These are phyloP conservation scores for Serendipita sp. DNA, from an alignment of 768 basidiomycete genomes.

Conservation along the genomic window DNA sequence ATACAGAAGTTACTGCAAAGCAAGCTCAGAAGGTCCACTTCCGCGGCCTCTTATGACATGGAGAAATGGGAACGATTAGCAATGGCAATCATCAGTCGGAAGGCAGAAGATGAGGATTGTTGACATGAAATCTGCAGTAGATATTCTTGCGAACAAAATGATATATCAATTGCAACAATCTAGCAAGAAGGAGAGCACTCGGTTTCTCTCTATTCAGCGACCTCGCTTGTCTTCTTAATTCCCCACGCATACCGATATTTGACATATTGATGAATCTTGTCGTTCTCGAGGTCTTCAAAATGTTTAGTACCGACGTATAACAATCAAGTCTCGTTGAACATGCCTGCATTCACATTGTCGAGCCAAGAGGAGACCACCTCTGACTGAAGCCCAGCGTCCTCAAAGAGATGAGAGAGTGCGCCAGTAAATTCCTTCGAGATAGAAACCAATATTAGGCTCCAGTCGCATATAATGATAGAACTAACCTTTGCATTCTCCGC, in stretches of 20 bases:
- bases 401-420: not conserved
- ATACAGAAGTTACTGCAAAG: slow-evolving; percentile 32
- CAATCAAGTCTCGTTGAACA: too few species aligned
- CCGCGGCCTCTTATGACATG: not conserved
- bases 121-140: too few species aligned
- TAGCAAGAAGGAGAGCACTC: too few species aligned
- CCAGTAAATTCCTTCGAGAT: not conserved
- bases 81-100: not conserved
- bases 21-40: not conserved
- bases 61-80: not conserved
- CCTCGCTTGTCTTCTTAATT: not conserved
- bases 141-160: too few species aligned
- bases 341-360: not conserved
- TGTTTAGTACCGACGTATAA: not conserved
- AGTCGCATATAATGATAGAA: not conserved
- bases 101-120: not conserved
- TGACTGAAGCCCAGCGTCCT: not conserved
- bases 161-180: too few species aligned
- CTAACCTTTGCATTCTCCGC: not conserved
- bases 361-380: not conserved
- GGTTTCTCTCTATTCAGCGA: not conserved
- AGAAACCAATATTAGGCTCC: not conserved
- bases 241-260: not conserved
- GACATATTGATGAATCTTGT: not conserved
- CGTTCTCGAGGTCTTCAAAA: not conserved